Base-by-base conservation (phyloP, 257 asterid genomes). In the Gynochthodes officinalis region DNA sequence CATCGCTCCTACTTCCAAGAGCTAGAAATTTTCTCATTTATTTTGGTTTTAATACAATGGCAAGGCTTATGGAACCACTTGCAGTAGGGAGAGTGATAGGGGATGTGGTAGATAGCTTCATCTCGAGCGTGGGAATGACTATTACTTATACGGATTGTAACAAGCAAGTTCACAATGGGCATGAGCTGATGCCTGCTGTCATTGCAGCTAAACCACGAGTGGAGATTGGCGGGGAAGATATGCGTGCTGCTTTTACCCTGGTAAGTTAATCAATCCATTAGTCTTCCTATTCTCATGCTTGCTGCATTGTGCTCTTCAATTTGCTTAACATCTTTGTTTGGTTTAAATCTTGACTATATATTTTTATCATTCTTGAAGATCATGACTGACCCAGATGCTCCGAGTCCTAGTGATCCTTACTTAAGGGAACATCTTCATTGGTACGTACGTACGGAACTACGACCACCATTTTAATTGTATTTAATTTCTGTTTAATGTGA, bases 321-420 rank as follows among this genome's bases (percentile, higher is more conserved):
- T 48, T 15, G 1, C 4, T 2, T 48, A 48, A 48, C n/a, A n/a
- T n/a, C n/a, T n/a, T n/a, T n/a, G n/a, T n/a, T 15, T 48, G 53
- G 53, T 61, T 13, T 4, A 8, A 18, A 62, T 35, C 33, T 13
- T 4, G 15, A 3, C 25, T 21, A 11, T 49, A 0, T n/a, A 19
- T 30, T 6, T 53, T 48, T 52, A 64, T n/a, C 60, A 59, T 87
- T 75, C 76, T 43, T 83, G 77, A 63, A 92, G 98, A 90, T 92
- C 59, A 85, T 92, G 96, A 88, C 92, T 7, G 98, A 92, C 84
- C 98, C 98, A 3, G 96, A 92, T 85, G 95, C 83, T 75, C 98
- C 96, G 15, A 85, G 96, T 73, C 96, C 98, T 7, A 89, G 96
- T 76, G 98, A 92, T 85, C 96, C 98, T 18, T 82, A 87, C 81